Percentiles rank a stretch among this genome's conserved stretches.
phyloP scores from a whole-genome alignment of 768 basidiomycete genomes.

The Pluteus cervinus region DNA sequence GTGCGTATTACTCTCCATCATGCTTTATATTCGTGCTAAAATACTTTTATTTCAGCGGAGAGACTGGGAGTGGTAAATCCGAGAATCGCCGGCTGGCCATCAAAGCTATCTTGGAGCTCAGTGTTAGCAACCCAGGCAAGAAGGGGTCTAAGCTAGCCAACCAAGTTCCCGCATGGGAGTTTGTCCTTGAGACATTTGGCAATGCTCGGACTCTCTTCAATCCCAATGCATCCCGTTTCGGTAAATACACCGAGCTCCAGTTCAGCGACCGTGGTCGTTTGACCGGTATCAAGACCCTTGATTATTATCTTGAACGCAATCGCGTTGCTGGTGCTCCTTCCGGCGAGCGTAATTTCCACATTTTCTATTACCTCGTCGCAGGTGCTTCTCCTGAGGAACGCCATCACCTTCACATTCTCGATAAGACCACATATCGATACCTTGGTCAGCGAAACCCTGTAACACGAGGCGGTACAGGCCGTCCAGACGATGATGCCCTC shows the following conservation, averaged over 20 bases:
- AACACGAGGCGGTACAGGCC: constrained; percentile 33
- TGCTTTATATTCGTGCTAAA: constrained; percentile 1
- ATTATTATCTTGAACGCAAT: constrained; percentile 92
- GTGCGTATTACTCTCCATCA: constrained; percentile 36
- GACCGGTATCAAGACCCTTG: constrained; percentile 88
- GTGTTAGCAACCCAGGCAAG: constrained; percentile 84
- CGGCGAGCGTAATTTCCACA: constrained; percentile 95
- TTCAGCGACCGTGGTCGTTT: constrained; percentile 90
- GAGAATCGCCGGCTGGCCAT: constrained; percentile 88
- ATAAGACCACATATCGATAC: constrained; percentile 81
- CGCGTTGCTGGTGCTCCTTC: constrained; percentile 84
- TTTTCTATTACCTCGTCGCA: constrained; percentile 94
- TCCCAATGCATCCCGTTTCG: constrained; percentile 93
- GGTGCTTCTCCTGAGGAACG: constrained; percentile 87
- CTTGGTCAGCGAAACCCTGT: constrained; percentile 63
- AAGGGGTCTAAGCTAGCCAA: constrained; percentile 84
- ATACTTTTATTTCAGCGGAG: constrained; percentile 53
- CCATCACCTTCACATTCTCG: constrained; percentile 77
- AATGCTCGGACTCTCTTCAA: constrained; percentile 90
- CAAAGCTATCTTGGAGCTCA: constrained; percentile 88
- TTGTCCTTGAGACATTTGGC: constrained; percentile 93
- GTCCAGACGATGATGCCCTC: constrained; percentile 73
- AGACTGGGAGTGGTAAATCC: constrained; percentile 91
- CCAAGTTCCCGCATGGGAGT: constrained; percentile 91
- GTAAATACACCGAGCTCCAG: constrained; percentile 97